phyloP scores from a whole-genome alignment of 164 flowering plant species.

The Aristolochia contorta region DNA sequence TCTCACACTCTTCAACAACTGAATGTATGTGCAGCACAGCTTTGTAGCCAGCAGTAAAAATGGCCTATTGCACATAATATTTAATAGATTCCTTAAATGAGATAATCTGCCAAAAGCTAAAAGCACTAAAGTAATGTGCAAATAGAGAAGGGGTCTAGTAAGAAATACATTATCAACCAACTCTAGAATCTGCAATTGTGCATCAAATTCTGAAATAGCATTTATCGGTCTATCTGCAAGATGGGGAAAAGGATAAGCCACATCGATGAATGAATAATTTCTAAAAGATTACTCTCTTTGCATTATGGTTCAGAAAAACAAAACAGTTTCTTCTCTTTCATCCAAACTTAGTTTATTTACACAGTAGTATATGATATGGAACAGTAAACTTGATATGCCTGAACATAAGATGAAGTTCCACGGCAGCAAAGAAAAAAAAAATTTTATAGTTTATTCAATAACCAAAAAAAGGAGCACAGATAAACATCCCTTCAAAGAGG shows the following conservation, averaged over 20 bases:
- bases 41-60: conserved; percentile 96
- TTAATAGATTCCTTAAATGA: not conserved
- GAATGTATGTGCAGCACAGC: conserved; percentile 92
- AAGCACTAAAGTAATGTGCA: too few relatives aligned
- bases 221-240: conserved; percentile 67
- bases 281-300: too few relatives aligned
- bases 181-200: conserved; percentile 89
- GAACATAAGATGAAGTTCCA: too few relatives aligned
- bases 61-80: conserved; percentile 48
- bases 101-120: not conserved
- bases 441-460: too few relatives aligned
- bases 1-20: conserved; percentile 97
- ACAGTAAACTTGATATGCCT: too few relatives aligned
- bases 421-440: too few relatives aligned
- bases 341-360: too few relatives aligned
- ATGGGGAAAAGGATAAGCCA: not conserved
- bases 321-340: too few relatives aligned
- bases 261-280: too few relatives aligned
- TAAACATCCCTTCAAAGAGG: not conserved
- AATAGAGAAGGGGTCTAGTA: not conserved
- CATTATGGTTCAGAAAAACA: too few relatives aligned
- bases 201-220: conserved; percentile 69
- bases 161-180: conserved; percentile 74
- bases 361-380: too few relatives aligned
- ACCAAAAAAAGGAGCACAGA: not conserved